Percentiles rank a stretch among this genome's conserved stretches.
Evolutionary conservation across 2,329 filamentous ascomycete species (phyloP).

Genomic region (Penicillium palitans): DNA sequence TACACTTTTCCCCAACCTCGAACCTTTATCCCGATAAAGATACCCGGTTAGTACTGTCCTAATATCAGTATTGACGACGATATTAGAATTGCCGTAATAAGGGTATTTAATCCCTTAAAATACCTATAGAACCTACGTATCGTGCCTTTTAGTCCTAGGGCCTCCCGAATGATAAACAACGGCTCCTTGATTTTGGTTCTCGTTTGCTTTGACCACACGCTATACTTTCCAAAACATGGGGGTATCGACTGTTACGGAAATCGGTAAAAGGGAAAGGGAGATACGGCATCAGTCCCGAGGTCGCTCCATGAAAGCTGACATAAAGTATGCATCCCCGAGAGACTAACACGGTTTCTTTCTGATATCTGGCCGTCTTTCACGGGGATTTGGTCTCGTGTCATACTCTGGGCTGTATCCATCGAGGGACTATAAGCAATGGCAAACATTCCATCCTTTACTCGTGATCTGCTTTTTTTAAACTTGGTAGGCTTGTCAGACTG

Average conservation of each 20-base stretch:
- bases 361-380: neutral
- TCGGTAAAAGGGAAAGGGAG: slow-evolving; percentile 4
- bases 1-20: slow-evolving; percentile 4
- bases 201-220: slow-evolving; percentile 10
- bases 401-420: no score
- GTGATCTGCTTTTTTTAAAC: neutral
- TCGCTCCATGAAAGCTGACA: neutral
- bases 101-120: slow-evolving; percentile 6
- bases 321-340: neutral
- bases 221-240: slow-evolving; percentile 8
- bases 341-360: neutral
- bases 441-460: neutral
- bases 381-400: no score
- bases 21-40: slow-evolving; percentile 6
- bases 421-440: no score
- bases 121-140: neutral
- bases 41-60: neutral
- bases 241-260: neutral
- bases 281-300: neutral
- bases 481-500: no score
- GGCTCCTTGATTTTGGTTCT: neutral
- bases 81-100: slow-evolving; percentile 1
- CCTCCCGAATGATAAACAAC: neutral
- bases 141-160: neutral
- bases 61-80: neutral